Percentiles rank a stretch among this genome's conserved stretches.
Conservation (phyloP, 2,329 filamentous ascomycete species). For the Bisporella sp. region DNA sequence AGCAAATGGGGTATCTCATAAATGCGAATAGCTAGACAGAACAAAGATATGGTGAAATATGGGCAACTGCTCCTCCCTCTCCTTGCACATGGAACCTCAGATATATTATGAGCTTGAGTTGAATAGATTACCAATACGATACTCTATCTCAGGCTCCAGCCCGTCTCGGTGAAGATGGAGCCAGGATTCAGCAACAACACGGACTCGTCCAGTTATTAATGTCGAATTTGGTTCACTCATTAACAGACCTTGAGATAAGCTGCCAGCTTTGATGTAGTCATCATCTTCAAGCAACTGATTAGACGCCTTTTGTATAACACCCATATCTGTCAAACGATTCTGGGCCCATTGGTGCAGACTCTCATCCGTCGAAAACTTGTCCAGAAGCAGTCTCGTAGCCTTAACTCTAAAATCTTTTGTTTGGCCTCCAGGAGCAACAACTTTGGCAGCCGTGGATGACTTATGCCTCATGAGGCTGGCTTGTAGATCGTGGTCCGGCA, state of each 20-base stretch:
- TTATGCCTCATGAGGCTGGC: slow-evolving; percentile 25
- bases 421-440: slow-evolving; percentile 6
- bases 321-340: slow-evolving; percentile 6
- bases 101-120: not conserved
- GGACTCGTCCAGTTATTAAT: slow-evolving; percentile 5
- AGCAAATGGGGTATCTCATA: no score
- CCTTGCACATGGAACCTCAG: no score
- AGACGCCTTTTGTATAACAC: slow-evolving; percentile 5
- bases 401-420: slow-evolving; percentile 19
- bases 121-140: slow-evolving; percentile 12
- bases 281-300: slow-evolving; percentile 10
- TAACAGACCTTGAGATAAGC: slow-evolving; percentile 9
- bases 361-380: slow-evolving; percentile 18
- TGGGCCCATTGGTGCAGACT: slow-evolving; percentile 16
- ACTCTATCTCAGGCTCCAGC: slow-evolving; percentile 10
- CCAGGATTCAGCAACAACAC: slow-evolving; percentile 14
- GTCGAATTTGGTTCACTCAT: not conserved
- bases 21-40: no score
- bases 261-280: slow-evolving; percentile 14
- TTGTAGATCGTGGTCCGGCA: slow-evolving; percentile 25
- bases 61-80: no score
- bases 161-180: slow-evolving; percentile 2
- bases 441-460: slow-evolving; percentile 11
- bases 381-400: slow-evolving; percentile 21
- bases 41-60: no score